Percentiles rank a stretch among this genome's conserved stretches.
Conservation (phyloP, 139 green algal species). For the Chlorella sp. region DNA sequence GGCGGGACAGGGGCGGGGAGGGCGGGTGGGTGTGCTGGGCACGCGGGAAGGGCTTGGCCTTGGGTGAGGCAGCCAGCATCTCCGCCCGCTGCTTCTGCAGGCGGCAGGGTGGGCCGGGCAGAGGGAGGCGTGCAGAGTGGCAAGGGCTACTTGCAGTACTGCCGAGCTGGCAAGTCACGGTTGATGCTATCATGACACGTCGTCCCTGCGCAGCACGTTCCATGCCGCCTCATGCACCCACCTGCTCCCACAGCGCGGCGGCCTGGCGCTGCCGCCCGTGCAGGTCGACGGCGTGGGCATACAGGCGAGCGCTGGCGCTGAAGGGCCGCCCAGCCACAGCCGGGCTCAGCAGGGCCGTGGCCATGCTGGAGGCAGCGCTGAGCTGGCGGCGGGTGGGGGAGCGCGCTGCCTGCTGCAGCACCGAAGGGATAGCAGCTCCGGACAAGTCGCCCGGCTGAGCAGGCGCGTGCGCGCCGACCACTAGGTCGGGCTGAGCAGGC, state of each 20-base stretch:
- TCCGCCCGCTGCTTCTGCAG: not conserved
- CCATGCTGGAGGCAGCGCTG: no score
- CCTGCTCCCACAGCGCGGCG: not conserved
- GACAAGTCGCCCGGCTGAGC: not conserved
- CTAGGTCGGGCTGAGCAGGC: not conserved
- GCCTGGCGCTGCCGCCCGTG: not conserved
- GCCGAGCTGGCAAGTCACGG: no score
- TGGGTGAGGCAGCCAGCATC: not conserved
- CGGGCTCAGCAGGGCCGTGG: not conserved
- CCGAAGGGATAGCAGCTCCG: not conserved
- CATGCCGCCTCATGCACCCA: not conserved
- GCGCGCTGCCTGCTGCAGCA: not conserved
- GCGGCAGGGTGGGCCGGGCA: no score
- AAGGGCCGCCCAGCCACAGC: not conserved
- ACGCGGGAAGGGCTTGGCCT: not conserved
- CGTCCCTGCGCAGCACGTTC: no score
- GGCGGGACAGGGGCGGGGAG: slow-evolving; percentile 4
- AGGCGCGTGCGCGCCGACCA: not conserved
- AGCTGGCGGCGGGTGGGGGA: not conserved
- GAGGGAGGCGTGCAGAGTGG: no score
- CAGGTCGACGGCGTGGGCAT: not conserved
- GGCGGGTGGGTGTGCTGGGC: not conserved
- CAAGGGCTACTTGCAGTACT: no score
- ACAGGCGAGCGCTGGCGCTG: not conserved
- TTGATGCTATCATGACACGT: no score